These are phyloP conservation scores for Antarctomyces pellizariae DNA, from an alignment of 495 filamentous ascomycete genomes.

Conservation along the genomic window DNA sequence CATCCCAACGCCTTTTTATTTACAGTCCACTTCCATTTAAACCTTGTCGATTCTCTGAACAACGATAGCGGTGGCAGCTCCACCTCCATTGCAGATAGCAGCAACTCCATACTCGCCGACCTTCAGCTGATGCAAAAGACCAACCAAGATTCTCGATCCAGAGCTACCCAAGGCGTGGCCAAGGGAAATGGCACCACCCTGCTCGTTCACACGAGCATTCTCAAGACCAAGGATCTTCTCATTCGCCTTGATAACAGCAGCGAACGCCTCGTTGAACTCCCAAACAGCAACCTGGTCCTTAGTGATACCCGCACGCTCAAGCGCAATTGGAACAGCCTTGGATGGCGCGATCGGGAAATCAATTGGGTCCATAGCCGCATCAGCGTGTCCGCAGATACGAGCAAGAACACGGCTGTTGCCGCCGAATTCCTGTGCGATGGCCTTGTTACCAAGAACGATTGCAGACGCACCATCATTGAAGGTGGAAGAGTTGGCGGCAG, in stretches of 20 bases:
- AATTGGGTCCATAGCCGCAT: slow-evolving; percentile 80
- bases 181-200: slow-evolving; percentile 82
- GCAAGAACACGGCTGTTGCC: slow-evolving; percentile 52
- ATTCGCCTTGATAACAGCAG: slow-evolving; percentile 87
- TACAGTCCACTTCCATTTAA: slow-evolving; percentile 13
- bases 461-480: slow-evolving; percentile 90
- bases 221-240: slow-evolving; percentile 72
- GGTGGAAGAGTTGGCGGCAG: slow-evolving; percentile 76
- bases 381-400: slow-evolving; percentile 61
- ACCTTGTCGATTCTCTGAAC: slow-evolving; percentile 66
- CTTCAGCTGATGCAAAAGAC: slow-evolving; percentile 72
- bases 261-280: slow-evolving; percentile 98
- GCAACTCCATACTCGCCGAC: slow-evolving; percentile 84
- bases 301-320: slow-evolving; percentile 68
- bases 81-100: slow-evolving; percentile 92
- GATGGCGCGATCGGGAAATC: slow-evolving; percentile 91
- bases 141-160: slow-evolving; percentile 76
- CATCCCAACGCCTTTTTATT: too few relatives aligned
- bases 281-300: slow-evolving; percentile 77
- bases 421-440: slow-evolving; percentile 54
- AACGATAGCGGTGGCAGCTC: slow-evolving; percentile 76
- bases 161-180: slow-evolving; percentile 90
- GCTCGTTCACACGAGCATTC: slow-evolving; percentile 54
- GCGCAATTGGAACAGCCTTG: slow-evolving; percentile 75
- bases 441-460: slow-evolving; percentile 60